Base-by-base conservation (phyloP, 2,329 filamentous ascomycete species). In the Neofusicoccum umdonicola region DNA sequence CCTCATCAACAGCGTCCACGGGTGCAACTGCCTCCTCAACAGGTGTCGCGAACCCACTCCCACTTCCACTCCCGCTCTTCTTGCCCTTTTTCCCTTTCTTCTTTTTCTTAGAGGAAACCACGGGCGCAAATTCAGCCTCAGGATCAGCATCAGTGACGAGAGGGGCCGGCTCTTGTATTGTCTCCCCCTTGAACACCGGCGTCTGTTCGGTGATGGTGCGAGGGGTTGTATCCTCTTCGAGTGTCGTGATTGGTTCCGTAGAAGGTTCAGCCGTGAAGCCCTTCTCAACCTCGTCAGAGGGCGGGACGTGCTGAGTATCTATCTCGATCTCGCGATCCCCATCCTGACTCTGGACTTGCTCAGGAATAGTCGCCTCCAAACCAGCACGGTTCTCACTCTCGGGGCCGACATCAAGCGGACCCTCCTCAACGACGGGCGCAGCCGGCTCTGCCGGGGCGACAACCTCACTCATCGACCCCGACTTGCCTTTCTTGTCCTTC, bases 11-110 rank as follows among this genome's bases (percentile, higher is more conserved):
- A 19, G 34, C 7, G 11, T 6, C 9, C 4, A n/a, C 11, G 4
- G 12, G 9, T 1, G 48, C 8, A 2, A 31, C 48, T 8, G 31
- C n/a, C 8, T 39, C 50, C 15, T 54, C 50, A 15, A 54, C 19
- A 2, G 50, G 50, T 4, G 50, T 54, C 4, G 50, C 34, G 12
- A 54, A 22, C 5, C 50, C 39, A n/a, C 31, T 41, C 22, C 35
- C 44, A 27, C 42, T 65, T 3, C 66, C 67, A 3, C 57, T 66
- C 39, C 67, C 68, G 62, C 69, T 69, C 8, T 62, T 64, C 62
- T 71, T 73, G 4, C 63, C 67, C 64, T 71, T 71, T 67, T 73
- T 71, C 64, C 70, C 71, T 47, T 56, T 62, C 35, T 47, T 48
- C 42, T 62, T 62, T 15, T 48, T 62, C 27, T 50, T 62, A 12